Evolutionary conservation across 1,139 yeast species (phyloP).

Genomic region (Eremothecium coryli): DNA sequence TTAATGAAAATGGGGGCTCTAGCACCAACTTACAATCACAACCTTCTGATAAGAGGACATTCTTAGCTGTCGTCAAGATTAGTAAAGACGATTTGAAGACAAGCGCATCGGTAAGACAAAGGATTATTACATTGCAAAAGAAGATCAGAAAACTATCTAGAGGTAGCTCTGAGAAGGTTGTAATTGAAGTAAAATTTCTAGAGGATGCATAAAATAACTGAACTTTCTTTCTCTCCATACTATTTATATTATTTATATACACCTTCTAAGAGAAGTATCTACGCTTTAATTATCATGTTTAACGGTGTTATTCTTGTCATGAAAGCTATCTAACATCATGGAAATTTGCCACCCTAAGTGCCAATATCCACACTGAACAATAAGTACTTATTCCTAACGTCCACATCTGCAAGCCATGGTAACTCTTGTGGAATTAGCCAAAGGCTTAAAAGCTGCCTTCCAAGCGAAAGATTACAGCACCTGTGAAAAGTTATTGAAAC

Average conservation of each 20-base stretch:
- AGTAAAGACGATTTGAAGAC: slow-evolving; percentile 44
- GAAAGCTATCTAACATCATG: no score
- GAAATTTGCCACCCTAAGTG: slow-evolving; percentile 1
- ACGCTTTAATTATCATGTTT: no score
- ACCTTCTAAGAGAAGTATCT: no score
- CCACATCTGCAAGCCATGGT: no score
- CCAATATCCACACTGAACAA: no score
- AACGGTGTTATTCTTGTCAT: no score
- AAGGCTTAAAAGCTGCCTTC: slow-evolving; percentile 56
- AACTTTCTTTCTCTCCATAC: no score
- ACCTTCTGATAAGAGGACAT: slow-evolving; percentile 26
- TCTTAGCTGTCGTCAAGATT: slow-evolving; percentile 39
- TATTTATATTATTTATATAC: no score
- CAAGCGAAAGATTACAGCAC: slow-evolving; percentile 50
- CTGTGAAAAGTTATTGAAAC: slow-evolving; percentile 55
- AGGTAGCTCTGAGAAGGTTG: slow-evolving; percentile 37
- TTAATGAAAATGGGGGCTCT: slow-evolving; percentile 19
- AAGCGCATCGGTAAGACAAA: slow-evolving; percentile 45
- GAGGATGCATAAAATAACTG: slow-evolving; percentile 17
- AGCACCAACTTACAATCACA: slow-evolving; percentile 19
- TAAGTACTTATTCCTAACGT: no score
- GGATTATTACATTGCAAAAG: slow-evolving; percentile 44
- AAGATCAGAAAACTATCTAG: slow-evolving; percentile 42
- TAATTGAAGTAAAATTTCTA: slow-evolving; percentile 33
- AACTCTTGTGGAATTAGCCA: slow-evolving; percentile 44